Evolutionary conservation across 768 basidiomycete species (phyloP).

Genomic region (Termitomyces eurrhizus): DNA sequence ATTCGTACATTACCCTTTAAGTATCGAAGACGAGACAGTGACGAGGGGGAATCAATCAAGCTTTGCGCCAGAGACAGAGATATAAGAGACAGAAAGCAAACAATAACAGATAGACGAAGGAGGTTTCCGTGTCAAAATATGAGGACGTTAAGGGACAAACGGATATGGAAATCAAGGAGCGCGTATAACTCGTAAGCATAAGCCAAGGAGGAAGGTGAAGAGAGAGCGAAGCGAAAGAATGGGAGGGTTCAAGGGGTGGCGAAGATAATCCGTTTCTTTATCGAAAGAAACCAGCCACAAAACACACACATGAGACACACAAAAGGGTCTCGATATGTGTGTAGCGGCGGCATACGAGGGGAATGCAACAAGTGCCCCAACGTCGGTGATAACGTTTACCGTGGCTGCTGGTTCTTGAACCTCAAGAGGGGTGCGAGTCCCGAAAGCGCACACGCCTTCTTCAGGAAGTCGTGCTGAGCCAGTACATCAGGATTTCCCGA

Average conservation of each 20-base stretch:
- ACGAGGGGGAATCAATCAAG: neutral
- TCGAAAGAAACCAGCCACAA: neutral
- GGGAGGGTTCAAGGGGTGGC: neutral
- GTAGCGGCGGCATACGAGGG: neutral
- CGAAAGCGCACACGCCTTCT: constrained; percentile 78
- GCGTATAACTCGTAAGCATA: neutral
- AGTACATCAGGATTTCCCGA: constrained; percentile 7
- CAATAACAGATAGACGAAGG: neutral
- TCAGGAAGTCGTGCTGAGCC: constrained; percentile 87
- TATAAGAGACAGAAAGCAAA: neutral
- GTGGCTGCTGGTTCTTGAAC: constrained; percentile 63
- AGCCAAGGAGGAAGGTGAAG: neutral
- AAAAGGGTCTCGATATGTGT: neutral
- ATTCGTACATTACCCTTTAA: constrained; percentile 26
- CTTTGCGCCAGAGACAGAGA: neutral
- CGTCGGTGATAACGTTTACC: constrained; percentile 19
- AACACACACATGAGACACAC: neutral
- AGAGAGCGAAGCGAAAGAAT: neutral
- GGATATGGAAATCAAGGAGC: neutral
- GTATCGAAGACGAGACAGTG: constrained; percentile 7
- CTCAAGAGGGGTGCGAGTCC: constrained; percentile 84
- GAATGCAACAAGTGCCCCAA: neutral
- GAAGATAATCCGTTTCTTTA: neutral
- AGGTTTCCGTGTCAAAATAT: neutral
- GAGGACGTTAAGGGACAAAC: neutral